Evolutionary conservation across 176 grass and related monocot species (phyloP), one percentile per base, ranked within the genome.

Genomic region (Rhynchospora tenuis): DNA sequence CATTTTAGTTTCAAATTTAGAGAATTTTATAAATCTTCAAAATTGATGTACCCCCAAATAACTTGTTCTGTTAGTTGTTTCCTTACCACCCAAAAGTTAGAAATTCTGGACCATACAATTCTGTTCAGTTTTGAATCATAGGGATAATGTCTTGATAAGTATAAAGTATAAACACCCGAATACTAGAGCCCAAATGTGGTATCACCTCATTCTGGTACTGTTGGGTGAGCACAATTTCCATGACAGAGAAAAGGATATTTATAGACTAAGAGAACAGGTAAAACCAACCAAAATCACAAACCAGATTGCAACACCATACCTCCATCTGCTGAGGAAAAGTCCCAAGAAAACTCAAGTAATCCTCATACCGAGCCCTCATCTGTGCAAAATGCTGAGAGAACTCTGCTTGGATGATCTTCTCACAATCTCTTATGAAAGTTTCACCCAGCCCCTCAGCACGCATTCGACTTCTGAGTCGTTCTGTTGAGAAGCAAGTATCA

Each of bases 381-480:
- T 93, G 89, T 56, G 66, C 88, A 42, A 93, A 83, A 74, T 93
- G 94, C 58, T 91, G 87, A 8, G 79, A 86, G 85, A 98, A 98
- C 86, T 98, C 91, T 38, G 89, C 90, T 67, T 90, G 85, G 78
- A 98, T 84, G 31, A 98, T 98, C 86, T 93, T 86, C 81, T 98
- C 92, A 1, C 95, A 98, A 20, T 98, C 95, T 84, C 88, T 91
- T 51, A 98, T 94, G 81, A 87, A 45, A 82, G 64, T 50, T 56
- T 94, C 92, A 5, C 89, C 86, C 59, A 98, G 43, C 10, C 95
- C 91, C 85, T 98, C 92, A 50, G 84, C 92, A 43, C 88, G 87
- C 92, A 98, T 90, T 45, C 87, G 92, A 76, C 69, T 88, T 79
- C 89, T 88, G 71, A 98, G 92, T 60, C 81, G 88, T 86, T 93